Base-by-base conservation (phyloP, 305 asterid species). In the Solanum hybrid region DNA sequence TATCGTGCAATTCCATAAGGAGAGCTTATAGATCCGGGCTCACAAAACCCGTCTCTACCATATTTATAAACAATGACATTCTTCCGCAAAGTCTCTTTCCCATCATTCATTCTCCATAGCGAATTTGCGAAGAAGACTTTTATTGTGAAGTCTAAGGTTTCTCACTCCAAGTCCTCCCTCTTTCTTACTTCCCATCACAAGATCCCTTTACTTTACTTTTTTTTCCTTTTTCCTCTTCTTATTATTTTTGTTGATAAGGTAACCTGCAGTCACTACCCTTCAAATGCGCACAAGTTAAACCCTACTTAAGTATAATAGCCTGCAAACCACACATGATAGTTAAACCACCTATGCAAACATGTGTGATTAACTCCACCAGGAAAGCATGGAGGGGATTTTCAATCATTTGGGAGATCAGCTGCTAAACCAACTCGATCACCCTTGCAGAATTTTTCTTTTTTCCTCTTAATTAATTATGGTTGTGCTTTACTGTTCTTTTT, bases 241-340 rank as follows among this genome's bases (percentile, higher is more conserved):
- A 20, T 69, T 69, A 10, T 24, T 69, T 24, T 69, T 4, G 31
- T 66, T 10, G 16, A n/a, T 24, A 66, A 66, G 75, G 7, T 4
- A 66, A 10, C 31, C 26, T 4, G 1, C 27, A n/a, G 4, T 66
- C 31, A 66, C 31, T 69, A 24, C 31, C 75, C 1, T 24, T 4
- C 31, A 24, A 5, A 0, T 69, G 75, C 8, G 3, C 75, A 69
- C 31, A 10, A 69, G 31, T 24, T 69, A 24, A 56, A 24, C 2
- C 16, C 29, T 24, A n/a, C 75, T 24, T n/a, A 0, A 24, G 31
- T 10, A 1, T 22, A 69, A 69, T 69, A n/a, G 7, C 1, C 1
- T 0, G 16, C 31, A 69, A 66, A 8, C 31, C 31, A 56, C 16
- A 24, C 16, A 66, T n/a, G 31, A 66, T 66, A 66, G 75, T 5